Percentiles rank a stretch among this genome's conserved stretches.
Conservation (phyloP, 345 rosid species). For the Pseudoturritis turrita region DNA sequence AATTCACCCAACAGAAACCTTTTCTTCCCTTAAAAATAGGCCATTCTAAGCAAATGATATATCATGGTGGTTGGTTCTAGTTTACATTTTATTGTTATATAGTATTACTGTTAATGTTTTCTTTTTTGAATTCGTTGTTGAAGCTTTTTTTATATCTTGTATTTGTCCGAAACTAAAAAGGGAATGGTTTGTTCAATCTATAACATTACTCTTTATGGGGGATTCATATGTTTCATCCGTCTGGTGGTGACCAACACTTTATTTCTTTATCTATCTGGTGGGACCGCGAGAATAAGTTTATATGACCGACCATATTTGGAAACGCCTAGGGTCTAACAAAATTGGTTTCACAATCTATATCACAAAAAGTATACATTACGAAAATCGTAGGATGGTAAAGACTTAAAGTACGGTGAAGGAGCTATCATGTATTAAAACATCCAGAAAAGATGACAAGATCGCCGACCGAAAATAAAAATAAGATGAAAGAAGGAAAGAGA, state of each 20-base stretch:
- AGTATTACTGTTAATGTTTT: slow-evolving; percentile 22
- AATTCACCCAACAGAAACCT: slow-evolving; percentile 8
- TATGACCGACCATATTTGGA: neutral
- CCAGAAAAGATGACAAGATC: neutral
- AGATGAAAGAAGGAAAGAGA: neutral
- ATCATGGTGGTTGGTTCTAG: slow-evolving; percentile 27
- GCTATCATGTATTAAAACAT: neutral
- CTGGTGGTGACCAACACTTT: neutral
- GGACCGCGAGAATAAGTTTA: no score
- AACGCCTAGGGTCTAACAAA: neutral
- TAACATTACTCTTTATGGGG: neutral
- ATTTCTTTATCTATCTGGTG: neutral
- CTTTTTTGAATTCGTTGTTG: neutral
- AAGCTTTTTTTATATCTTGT: slow-evolving; percentile 16
- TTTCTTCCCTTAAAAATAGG: slow-evolving; percentile 7
- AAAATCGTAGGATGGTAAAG: neutral
- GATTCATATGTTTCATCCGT: neutral
- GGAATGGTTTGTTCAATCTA: slow-evolving; percentile 7
- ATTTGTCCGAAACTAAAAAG: slow-evolving; percentile 5
- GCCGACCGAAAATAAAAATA: neutral
- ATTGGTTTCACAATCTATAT: neutral
- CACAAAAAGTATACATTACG: neutral
- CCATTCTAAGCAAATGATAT: slow-evolving; percentile 17
- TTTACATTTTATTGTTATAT: slow-evolving; percentile 19
- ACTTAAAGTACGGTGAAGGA: neutral